Evolutionary conservation across 2,329 filamentous ascomycete genomes (phyloP).

Genomic region (Chaetomiaceae sp.): DNA sequence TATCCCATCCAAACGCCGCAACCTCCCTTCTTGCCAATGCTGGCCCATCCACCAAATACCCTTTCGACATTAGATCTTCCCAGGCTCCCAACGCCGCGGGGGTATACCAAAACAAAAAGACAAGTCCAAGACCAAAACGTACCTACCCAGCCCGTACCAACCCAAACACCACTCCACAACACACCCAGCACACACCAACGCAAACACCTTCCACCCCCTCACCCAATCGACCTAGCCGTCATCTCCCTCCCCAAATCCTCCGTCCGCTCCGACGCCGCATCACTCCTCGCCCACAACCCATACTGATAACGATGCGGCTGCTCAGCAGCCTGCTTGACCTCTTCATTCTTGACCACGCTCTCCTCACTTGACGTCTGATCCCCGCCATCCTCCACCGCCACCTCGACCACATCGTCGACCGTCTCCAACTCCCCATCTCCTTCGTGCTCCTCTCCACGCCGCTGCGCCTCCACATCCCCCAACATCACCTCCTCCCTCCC

Average conservation of each 20-base stretch:
- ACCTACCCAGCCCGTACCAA: no score
- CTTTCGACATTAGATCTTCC: no score
- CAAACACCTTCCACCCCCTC: neutral
- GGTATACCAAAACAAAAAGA: no score
- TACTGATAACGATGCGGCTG: no score
- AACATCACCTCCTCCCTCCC: neutral
- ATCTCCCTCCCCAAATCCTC: slow-evolving; percentile 1
- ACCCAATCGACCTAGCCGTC: slow-evolving; percentile 8
- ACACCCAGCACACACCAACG: neutral
- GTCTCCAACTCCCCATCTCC: neutral
- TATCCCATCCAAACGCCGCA: no score
- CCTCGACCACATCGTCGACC: neutral
- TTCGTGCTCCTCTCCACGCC: neutral
- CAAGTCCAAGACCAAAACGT: no score
- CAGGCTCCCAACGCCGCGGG: no score
- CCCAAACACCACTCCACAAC: neutral
- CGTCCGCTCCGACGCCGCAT: slow-evolving; percentile 9
- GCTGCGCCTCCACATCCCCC: slow-evolving; percentile 1
- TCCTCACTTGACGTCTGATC: no score
- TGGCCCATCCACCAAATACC: no score
- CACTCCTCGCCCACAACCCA: neutral
- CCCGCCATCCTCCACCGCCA: neutral
- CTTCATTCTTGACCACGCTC: neutral
- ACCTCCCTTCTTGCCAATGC: no score
- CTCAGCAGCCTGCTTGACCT: no score